Base-by-base conservation (phyloP, 345 rosid genomes). In the Salix brachista region DNA sequence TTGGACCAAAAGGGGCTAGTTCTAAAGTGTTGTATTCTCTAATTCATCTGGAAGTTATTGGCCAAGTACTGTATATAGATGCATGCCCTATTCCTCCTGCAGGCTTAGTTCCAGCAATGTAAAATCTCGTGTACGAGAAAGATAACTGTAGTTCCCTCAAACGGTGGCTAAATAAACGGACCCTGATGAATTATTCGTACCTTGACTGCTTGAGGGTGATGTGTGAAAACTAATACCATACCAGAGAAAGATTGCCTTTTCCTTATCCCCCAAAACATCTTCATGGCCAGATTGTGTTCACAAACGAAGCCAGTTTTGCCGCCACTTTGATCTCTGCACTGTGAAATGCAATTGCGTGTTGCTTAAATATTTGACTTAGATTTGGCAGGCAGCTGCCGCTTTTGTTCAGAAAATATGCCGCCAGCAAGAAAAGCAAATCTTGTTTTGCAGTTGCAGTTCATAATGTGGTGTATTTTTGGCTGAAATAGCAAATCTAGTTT, bases 1-100 rank as follows among this genome's bases (percentile, higher is more conserved):
- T 71, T 85, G 64, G 97, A 94, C 80, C 98, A 91, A 70, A 94
- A 92, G 85, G 97, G 94, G 73, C 77, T 90, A 50, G 89, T 89
- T 81, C 76, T 87, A 46, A 92, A 86, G 80, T 94, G 97, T 71
- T 90, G 92, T 83, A 87, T 94, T 83, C 82, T 94, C 78, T 94
- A 85, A 90, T 72, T 56, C 64, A 48, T 8, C 13, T 28, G 26
- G 48, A 75, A 70, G 25, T 78, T 67, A n/a, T 65, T 64, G 71
- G 76, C 50, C 66, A 46, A 60, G 75, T 75, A 64, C 66, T 90
- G 88, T 86, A 80, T 66, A 87, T 81, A 85, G 72, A 71, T 42
- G 32, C 67, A 77, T 75, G 69, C 42, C 56, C 75, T 56, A 67
- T 75, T 81, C 77, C 79, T 28, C 62, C 82, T 28, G 68, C 77